Evolutionary conservation across 2,329 filamentous ascomycete species (phyloP), one percentile per base, ranked within the genome.

Genomic region (Claviceps sp.): DNA sequence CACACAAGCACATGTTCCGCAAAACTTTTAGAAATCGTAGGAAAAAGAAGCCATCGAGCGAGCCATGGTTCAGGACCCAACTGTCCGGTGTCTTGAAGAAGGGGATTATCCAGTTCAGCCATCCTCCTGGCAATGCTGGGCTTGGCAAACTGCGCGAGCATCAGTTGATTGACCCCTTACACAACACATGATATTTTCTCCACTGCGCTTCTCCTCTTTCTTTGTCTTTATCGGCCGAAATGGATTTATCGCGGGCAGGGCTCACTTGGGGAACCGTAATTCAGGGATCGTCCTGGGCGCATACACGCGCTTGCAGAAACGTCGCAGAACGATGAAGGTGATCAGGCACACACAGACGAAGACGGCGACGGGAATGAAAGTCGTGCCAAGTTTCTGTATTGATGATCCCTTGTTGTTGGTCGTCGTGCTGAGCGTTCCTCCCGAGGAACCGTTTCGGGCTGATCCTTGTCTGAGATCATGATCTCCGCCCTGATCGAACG

Each of bases 11-110:
- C 58, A 94, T 85, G 54, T 84, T 84, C 62, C 89, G 88, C 57
- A 97, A 71, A 62, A 91, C 62, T 47, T 70, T 71, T 52, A 72
- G 60, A 51, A 69, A 95, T 38, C 91, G 88, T 30, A 97, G 75
- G 65, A 94, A 88, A 50, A 97, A 81, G 67, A 91, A 97, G 37
- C 86, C 86, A 65, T 98, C 91, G 56, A 98, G 79, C 0, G 89
- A 94, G 65, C 91, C 88, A 70, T 95, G 88, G 62, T 93, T 87
- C 22, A 97, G 79, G 26, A 90, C 81, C 62, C 87, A 88, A 42
- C 82, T 82, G 64, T 97, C 90, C 3, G 78, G 77, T 44, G 79
- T 76, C 59, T 76, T 77, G 70, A 79, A 84, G 68, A 88, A 86
- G 13, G 76, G 71, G 9, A 69, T 68, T 53, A 88, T 67, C 85